Base-by-base conservation (phyloP, 441 rosid species). In the Erysimum pusillum region DNA sequence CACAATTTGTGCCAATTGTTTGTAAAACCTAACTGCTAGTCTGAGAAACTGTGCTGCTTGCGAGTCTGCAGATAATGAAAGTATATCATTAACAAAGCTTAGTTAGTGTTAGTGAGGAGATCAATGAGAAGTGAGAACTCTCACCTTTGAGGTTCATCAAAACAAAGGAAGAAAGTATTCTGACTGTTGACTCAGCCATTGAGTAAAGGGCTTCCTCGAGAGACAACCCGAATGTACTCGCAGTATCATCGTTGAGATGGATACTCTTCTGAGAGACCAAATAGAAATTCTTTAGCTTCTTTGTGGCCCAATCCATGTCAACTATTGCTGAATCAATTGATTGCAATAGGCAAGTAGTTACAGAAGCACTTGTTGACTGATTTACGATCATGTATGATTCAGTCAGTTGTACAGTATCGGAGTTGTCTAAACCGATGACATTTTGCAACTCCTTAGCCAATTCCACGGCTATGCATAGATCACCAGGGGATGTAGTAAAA, bases 1-100 rank as follows among this genome's bases (percentile, higher is more conserved):
- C 56, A 92, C 84, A 65, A 91, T 84, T 82, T 74, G 95, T 82
- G 95, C 95, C 83, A 91, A 80, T 44, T 87, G 92, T 82, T 85
- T 93, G 90, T 89, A 93, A 74, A 93, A 82, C 81, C 82, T 87
- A 12, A 84, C 83, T n/a, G 81, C 76, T 72, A 87, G 54, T 79
- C 91, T 79, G 67, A 93, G 85, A 61, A 88, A 80, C 42, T 87
- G 91, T 46, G 88, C 91, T 41, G 95, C 95, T 82, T 88, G 91
- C 14, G 83, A 49, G 66, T 88, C 98, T 93, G 90, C 83, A 87
- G 22, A 62, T 48, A 58, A 72, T 22, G 48, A 44, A 31, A 22
- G 5, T 66, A 71, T 15, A 46, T 12, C 31, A 49, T 28, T 59
- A 60, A 59, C 69, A 58, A 9, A 71, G 53, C 52, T 66, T 25